A percentile compares a stretch with the other conserved stretches of the same genome.
These are phyloP conservation scores for Cyclotella distinguenda DNA, from an alignment of 108 stramenopile genomes.

Conservation along the genomic window DNA sequence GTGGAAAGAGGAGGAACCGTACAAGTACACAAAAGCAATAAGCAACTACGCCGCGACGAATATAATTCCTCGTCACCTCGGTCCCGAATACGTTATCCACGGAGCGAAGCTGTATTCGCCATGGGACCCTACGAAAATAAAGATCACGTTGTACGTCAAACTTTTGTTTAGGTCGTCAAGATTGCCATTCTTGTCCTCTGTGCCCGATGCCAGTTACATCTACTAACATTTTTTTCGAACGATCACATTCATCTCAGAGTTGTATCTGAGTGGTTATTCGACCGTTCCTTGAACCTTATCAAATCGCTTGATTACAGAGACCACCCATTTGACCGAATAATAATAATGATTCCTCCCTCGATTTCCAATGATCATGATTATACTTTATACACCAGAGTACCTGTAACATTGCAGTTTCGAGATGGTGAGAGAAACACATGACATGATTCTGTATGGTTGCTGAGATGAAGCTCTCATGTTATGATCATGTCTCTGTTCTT, in stretches of 20 bases:
- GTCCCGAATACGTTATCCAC: constrained; percentile 33
- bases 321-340: constrained; percentile 24
- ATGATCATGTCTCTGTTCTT: no score
- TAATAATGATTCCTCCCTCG: constrained; percentile 30
- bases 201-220: no score
- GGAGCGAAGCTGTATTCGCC: constrained; percentile 34
- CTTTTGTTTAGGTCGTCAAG: no score
- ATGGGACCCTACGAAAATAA: constrained; percentile 19
- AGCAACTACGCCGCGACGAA: constrained; percentile 29
- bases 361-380: constrained; percentile 24
- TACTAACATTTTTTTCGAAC: no score
- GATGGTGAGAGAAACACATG: no score
- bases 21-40: constrained; percentile 32
- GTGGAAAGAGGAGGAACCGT: constrained; percentile 21
- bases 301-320: constrained; percentile 26
- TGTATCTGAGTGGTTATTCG: constrained; percentile 36
- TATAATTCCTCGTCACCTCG: constrained; percentile 31
- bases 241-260: no score
- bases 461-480: no score
- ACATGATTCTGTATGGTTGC: no score
- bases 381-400: constrained; percentile 23
- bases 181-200: no score
- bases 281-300: constrained; percentile 22
- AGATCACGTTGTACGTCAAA: constrained; percentile 27
- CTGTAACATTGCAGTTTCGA: constrained; percentile 23